Base-by-base conservation (phyloP, 1,139 yeast genomes). In the Pichia sp. region DNA sequence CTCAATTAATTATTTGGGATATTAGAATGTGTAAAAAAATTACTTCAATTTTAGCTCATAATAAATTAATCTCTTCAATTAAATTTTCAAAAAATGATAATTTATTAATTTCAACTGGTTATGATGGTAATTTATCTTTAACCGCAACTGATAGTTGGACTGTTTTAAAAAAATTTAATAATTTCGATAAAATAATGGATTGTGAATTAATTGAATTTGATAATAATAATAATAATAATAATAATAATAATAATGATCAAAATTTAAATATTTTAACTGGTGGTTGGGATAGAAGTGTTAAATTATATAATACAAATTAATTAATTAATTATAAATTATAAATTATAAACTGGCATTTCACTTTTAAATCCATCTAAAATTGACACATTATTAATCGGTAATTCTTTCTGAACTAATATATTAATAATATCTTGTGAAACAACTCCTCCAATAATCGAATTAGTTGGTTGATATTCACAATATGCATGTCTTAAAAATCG, bases 341-440 rank as follows among this genome's bases (percentile, higher is more conserved):
- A 59, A 42, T 66, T 64, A 60, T 77, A 89, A 31, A 90, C 78
- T 33, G 96, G 96, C 78, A 87, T 86, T 50, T 80, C 82, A 34
- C 81, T 71, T 32, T 71, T 70, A 27, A 72, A 63, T 12, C 92
- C 90, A 66, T 90, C 96, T 42, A 89, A 72, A 1, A 92, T 65
- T 54, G 86, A 71, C 42, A 86, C 72, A 62, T 94, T 92, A 59
- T 87, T 90, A 35, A 90, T 71, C 1, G 97, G 96, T 43, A 81
- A 73, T 54, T 86, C 90, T 55, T 82, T 80, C 53, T 76, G 76
- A 42, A 95, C 83, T 47, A 92, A 67, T 44, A 74, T 80, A 63
- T 92, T 95, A 38, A 92, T 84, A 9, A 89, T 83, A 61, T 92
- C 97, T 63, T 92, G 99, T 2, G 95, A 87, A 32, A 92, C 65